Evolutionary conservation across 2,329 filamentous ascomycete species (phyloP).

Genomic region (Periconia sp.): DNA sequence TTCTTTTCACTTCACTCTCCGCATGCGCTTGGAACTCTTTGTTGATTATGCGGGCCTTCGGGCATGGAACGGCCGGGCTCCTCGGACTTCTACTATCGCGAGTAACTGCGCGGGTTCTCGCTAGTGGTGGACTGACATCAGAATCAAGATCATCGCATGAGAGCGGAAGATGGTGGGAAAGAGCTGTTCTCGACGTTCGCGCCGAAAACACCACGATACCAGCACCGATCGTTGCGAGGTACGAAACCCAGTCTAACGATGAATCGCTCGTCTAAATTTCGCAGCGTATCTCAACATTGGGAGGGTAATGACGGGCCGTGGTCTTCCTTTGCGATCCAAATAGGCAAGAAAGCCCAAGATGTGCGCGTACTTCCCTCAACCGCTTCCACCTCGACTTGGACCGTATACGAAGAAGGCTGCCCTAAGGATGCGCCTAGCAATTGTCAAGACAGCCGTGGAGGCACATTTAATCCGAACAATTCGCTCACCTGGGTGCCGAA

Average conservation of each 20-base stretch:
- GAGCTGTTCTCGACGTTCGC: no score
- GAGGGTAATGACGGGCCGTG: conserved; percentile 38
- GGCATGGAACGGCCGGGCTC: conserved; percentile 2
- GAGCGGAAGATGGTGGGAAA: no score
- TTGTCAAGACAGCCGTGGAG: conserved; percentile 37
- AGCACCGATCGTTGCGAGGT: conserved; percentile 18
- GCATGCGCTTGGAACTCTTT: neutral
- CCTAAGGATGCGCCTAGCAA: conserved; percentile 25
- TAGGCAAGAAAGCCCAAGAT: conserved; percentile 30
- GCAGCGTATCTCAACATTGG: conserved; percentile 25
- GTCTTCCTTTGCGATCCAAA: conserved; percentile 32
- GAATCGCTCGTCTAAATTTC: neutral
- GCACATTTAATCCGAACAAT: conserved; percentile 34
- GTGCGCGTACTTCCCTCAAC: conserved; percentile 37
- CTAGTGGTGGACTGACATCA: neutral
- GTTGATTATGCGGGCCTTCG: conserved; percentile 10
- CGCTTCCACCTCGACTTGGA: conserved; percentile 38
- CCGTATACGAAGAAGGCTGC: conserved; percentile 38
- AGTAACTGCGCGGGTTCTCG: neutral
- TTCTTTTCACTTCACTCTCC: neutral
- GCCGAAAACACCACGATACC: conserved; percentile 8
- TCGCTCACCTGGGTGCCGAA: conserved; percentile 38
- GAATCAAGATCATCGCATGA: neutral
- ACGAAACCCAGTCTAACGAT: neutral
- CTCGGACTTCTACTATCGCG: neutral